Percentiles rank a stretch among this genome's conserved stretches.
Conservation (phyloP, 257 asterid genomes). For the Agastache rugosa region DNA sequence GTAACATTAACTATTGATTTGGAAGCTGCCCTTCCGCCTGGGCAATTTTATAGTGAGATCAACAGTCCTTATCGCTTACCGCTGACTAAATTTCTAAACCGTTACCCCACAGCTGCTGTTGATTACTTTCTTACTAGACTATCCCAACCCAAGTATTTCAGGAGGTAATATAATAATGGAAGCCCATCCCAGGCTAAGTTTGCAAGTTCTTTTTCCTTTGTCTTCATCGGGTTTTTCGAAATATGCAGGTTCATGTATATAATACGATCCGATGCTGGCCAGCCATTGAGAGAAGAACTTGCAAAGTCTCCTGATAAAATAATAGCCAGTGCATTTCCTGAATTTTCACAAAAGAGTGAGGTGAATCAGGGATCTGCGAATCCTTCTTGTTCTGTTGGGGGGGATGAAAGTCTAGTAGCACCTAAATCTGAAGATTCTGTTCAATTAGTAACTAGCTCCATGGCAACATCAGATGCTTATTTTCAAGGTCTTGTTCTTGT, state of each 20-base stretch:
- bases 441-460: constrained; percentile 53
- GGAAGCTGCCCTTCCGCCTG: constrained; percentile 98
- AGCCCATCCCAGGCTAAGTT: constrained; percentile 29
- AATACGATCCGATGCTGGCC: constrained; percentile 97
- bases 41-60: constrained; percentile 96
- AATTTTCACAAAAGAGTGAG: constrained; percentile 62
- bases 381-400: constrained; percentile 55
- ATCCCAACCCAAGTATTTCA: constrained; percentile 82
- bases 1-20: constrained; percentile 95
- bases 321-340: constrained; percentile 91
- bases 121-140: constrained; percentile 93
- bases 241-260: constrained; percentile 92
- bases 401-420: constrained; percentile 60
- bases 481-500: constrained; percentile 97
- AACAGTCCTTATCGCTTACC: constrained; percentile 99
- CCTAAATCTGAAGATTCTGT: constrained; percentile 74
- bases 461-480: constrained; percentile 80
- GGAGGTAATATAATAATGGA: constrained; percentile 63
- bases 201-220: constrained; percentile 32
- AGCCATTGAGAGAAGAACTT: constrained; percentile 96
- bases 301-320: constrained; percentile 98
- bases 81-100: constrained; percentile 91
- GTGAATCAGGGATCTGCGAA: constrained; percentile 65
- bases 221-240: constrained; percentile 38
- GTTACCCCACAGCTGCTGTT: constrained; percentile 89